Percentiles rank a stretch among this genome's conserved stretches.
These are phyloP conservation scores for Trifolium fragiferum DNA, from an alignment of 306 rosid species.

Conservation along the genomic window DNA sequence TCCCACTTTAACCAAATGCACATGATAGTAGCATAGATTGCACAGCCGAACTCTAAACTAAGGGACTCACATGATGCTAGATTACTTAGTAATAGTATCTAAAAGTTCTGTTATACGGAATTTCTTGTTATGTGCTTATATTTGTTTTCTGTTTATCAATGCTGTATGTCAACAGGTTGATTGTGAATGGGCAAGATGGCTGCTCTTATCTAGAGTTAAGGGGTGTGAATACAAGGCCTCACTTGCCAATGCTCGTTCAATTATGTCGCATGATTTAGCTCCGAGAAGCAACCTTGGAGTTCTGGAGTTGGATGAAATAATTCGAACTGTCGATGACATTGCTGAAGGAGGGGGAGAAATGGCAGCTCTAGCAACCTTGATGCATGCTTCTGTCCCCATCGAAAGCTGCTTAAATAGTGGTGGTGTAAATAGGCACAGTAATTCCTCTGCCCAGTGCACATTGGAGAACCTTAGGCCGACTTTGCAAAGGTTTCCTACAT, in stretches of 20 bases:
- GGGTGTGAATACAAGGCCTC: conserved; percentile 90
- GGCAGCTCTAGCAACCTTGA: conserved; percentile 92
- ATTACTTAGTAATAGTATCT: conserved; percentile 1
- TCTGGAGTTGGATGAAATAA: conserved; percentile 78
- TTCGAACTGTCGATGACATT: conserved; percentile 92
- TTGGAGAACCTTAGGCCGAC: conserved; percentile 90
- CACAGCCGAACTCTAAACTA: not conserved
- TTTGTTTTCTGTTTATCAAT: conserved; percentile 36
- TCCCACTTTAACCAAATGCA: conserved; percentile 6
- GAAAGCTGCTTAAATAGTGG: conserved; percentile 85
- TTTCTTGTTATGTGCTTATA: conserved; percentile 8
- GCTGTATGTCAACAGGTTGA: conserved; percentile 67
- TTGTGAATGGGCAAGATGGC: conserved; percentile 95
- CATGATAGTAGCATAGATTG: not conserved
- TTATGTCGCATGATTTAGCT: conserved; percentile 65
- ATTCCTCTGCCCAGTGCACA: conserved; percentile 90
- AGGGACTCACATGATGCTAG: not conserved
- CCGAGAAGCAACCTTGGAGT: conserved; percentile 67
- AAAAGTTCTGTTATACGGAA: not conserved
- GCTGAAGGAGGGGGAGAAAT: conserved; percentile 98
- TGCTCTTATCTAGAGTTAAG: conserved; percentile 78
- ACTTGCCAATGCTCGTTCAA: conserved; percentile 81
- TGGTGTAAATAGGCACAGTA: conserved; percentile 75
- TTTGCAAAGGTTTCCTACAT: conserved; percentile 81
- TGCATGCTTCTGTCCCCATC: conserved; percentile 80